Percentiles rank a stretch among this genome's conserved stretches.
phyloP scores from a whole-genome alignment of 495 filamentous ascomycete genomes.

The Neurospora sp. region DNA sequence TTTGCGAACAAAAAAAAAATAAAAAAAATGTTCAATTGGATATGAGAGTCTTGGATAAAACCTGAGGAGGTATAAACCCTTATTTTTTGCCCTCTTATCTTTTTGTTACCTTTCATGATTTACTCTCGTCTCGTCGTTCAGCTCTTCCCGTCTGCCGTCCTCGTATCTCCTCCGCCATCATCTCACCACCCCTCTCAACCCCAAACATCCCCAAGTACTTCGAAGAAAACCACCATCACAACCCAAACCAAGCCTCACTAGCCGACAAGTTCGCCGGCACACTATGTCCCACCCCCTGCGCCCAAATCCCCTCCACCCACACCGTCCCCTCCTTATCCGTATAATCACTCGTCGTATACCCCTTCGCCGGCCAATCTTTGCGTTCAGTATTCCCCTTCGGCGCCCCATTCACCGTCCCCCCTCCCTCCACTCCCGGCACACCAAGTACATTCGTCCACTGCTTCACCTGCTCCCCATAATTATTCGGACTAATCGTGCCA shows the following conservation, averaged over 20 bases:
- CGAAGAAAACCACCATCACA: conserved; percentile 7
- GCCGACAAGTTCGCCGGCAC: conserved; percentile 29
- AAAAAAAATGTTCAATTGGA: not conserved
- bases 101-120: not conserved
- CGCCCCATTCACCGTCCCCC: not conserved
- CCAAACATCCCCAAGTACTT: not conserved
- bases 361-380: conserved; percentile 25
- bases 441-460: conserved; percentile 43
- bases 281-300: conserved; percentile 27
- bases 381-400: conserved; percentile 19
- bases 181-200: not conserved
- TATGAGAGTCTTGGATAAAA: not conserved
- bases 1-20: not conserved
- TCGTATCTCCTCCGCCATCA: not conserved
- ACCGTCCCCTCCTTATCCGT: conserved; percentile 10
- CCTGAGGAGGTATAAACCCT: not conserved
- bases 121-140: not conserved
- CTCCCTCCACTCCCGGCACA: not conserved
- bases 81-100: not conserved
- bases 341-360: conserved; percentile 28
- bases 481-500: conserved; percentile 32
- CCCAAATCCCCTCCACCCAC: conserved; percentile 28
- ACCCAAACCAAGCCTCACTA: conserved; percentile 27
- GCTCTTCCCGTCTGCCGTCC: too few species aligned
- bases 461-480: conserved; percentile 40